Base-by-base conservation (phyloP, 2,329 filamentous ascomycete genomes). In the Chaetomium strumarium region DNA sequence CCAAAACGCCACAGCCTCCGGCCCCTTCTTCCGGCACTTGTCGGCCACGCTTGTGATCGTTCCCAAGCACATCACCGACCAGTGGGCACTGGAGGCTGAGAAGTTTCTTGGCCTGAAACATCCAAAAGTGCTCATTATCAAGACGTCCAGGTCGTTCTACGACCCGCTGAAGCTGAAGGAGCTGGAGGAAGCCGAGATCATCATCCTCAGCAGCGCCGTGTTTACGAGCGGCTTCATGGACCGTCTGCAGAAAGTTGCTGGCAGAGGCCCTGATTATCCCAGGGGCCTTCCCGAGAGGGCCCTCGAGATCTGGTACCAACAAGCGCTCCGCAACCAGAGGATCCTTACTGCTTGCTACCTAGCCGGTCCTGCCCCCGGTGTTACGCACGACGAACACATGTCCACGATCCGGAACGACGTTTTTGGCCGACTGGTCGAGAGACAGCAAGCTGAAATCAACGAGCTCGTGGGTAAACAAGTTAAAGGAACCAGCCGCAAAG, bases 1-100 rank as follows among this genome's bases (percentile, higher is more conserved):
- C n/a, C 13, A 20, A 13, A 12, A n/a, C 7, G 31, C 14, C 38
- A 24, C 17, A 20, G 38, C 42, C n/a, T n/a, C n/a, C 0, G 13
- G 44, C 6, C n/a, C 46, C 16, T 51, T 51, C 34, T 62, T 63
- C 43, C 38, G 61, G n/a, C 64, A 66, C 34, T 57, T 71, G 10
- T 55, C 66, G 7, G 71, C 69, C 0, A 70, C 69, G 1, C 63
- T 75, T 20, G 58, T 75, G 3, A 58, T 75, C 8, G 71, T 69
- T 1, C 72, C 73, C 0, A 55, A 54, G 2, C 70, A 74, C 53
- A 66, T 75, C 20, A 66, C 71, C 1, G 40, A 56, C 0, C 73
- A 75, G 51, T 75, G 72, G 73, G 51, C 46, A 4, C 36, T 46
- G 0, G 70, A 75, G 53, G 61, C 64, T 1, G 12, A 16, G 0